Base-by-base conservation (phyloP, 306 rosid genomes). In the Cotoneaster glaucophyllus region DNA sequence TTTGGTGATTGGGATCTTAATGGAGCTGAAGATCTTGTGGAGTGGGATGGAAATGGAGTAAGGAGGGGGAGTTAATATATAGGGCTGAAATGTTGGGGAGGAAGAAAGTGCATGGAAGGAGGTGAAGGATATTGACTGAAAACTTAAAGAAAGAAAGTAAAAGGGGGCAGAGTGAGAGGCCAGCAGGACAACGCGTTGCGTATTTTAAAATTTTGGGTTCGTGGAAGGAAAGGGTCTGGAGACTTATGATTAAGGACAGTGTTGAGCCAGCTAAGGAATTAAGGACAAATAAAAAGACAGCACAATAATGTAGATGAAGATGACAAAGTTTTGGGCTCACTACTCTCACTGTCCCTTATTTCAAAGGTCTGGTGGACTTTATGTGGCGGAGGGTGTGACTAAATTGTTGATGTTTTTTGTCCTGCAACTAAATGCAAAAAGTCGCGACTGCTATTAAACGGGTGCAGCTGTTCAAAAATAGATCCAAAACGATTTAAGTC, bases 141-240 rank as follows among this genome's bases (percentile, higher is more conserved):
- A 15, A 15, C 8, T 15, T 4, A 50, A 50, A 2, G 21, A 17
- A 5, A 0, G 21, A 5, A 15, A 50, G 54, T 48, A 15, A 15
- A 48, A 17, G 8, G 21, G 54, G 19, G 25, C 32, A 8, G 50
- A 61, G 59, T 26, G 62, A 66, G 70, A 68, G 68, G 77, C 83
- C 85, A 87, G 91, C 68, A 67, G 66, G 86, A 62, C 34, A 44
- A 77, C 90, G 84, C 87, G 91, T 74, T 64, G 64, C 29, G 12
- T 24, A 6, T 62, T 73, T 50, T 50, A 15, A 50, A 50, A 50
- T 50, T 50, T 53, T 4, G 48, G 63, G 37, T 18, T 62, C 5
- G 11, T 64, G 73, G 50, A 15, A 11, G 53, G 66, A 25, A 8
- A 1, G 44, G 4, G 31, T 31, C 4, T 26, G 22, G 19, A 64